Evolutionary conservation across 2,329 filamentous ascomycete genomes (phyloP).

Genomic region (Ciborinia camelliae): DNA sequence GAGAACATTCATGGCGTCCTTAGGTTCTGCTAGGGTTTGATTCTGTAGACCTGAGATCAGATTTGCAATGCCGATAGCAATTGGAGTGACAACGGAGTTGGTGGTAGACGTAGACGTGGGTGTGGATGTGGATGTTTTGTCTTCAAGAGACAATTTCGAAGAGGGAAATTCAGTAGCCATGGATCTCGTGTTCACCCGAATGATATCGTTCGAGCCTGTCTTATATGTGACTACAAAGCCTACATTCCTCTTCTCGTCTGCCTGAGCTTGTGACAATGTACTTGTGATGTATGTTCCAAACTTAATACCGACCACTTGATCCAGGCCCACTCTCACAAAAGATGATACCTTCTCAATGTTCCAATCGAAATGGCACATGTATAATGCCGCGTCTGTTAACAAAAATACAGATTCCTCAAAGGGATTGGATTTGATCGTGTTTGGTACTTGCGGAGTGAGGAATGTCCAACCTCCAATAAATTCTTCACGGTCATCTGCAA

Average conservation of each 20-base stretch:
- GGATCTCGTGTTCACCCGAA: slow-evolving; percentile 81
- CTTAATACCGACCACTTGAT: slow-evolving; percentile 68
- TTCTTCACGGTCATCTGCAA: slow-evolving; percentile 79
- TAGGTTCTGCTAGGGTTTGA: slow-evolving; percentile 8
- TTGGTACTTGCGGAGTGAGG: slow-evolving; percentile 68
- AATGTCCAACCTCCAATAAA: slow-evolving; percentile 88
- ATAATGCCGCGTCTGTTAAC: slow-evolving; percentile 79
- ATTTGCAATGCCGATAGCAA: slow-evolving; percentile 20
- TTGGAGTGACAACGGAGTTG: slow-evolving; percentile 21
- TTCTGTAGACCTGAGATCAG: slow-evolving; percentile 13
- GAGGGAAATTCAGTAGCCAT: slow-evolving; percentile 52
- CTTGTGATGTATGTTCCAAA: slow-evolving; percentile 89
- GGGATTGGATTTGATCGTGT: slow-evolving; percentile 65
- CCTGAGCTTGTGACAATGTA: slow-evolving; percentile 72
- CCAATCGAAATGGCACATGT: slow-evolving; percentile 92
- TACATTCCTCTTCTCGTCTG: slow-evolving; percentile 75
- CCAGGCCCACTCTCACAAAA: slow-evolving; percentile 81
- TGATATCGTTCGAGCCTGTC: slow-evolving; percentile 66
- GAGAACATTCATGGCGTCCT: slow-evolving; percentile 40
- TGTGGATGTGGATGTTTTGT: slow-evolving; percentile 24
- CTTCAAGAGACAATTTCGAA: slow-evolving; percentile 33
- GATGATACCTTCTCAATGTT: slow-evolving; percentile 89
- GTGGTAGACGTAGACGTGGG: slow-evolving; percentile 16
- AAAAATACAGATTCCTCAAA: slow-evolving; percentile 88
- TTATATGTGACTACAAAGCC: slow-evolving; percentile 79